phyloP scores from a whole-genome alignment of 106 monocot species.

The Dendrobium chrysotoxum region DNA sequence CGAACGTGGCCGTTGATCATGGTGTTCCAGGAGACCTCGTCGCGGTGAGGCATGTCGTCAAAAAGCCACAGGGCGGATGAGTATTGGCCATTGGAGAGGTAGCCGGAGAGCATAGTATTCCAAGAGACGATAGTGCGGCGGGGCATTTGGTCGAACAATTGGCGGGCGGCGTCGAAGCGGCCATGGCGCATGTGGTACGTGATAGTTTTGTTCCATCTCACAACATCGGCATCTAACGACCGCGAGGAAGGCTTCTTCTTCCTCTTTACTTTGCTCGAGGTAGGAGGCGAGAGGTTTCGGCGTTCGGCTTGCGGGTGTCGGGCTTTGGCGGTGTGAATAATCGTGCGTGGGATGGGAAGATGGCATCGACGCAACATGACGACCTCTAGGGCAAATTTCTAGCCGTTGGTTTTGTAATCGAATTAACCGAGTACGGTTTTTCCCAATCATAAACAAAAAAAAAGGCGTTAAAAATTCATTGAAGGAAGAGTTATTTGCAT shows the following conservation, averaged over 20 bases:
- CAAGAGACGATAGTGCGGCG: constrained; percentile 41
- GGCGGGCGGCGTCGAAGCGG: constrained; percentile 26
- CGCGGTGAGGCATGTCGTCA: constrained; percentile 33
- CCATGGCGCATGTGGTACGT: constrained; percentile 45
- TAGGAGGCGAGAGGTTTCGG: background rate
- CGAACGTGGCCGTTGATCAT: constrained; percentile 44
- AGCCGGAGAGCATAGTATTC: constrained; percentile 54
- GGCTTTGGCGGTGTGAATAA: background rate
- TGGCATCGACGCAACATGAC: background rate
- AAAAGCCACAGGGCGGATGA: constrained; percentile 30
- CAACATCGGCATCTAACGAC: constrained; percentile 10
- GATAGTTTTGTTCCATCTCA: constrained; percentile 49
- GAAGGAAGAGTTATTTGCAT: background rate
- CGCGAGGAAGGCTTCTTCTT: constrained; percentile 4
- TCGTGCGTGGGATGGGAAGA: background rate
- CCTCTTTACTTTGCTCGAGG: background rate
- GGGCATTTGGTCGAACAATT: constrained; percentile 47
- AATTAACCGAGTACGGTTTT: background rate
- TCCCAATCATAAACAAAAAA: background rate
- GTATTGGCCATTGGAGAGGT: constrained; percentile 32
- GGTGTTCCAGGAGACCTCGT: constrained; percentile 50
- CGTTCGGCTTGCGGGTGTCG: background rate
- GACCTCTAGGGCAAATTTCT: background rate
- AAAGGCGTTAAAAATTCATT: background rate
- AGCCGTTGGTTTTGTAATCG: background rate